Evolutionary conservation across 176 grass and related monocot species (phyloP).

Genomic region (Dendrocalamus sinicus): DNA sequence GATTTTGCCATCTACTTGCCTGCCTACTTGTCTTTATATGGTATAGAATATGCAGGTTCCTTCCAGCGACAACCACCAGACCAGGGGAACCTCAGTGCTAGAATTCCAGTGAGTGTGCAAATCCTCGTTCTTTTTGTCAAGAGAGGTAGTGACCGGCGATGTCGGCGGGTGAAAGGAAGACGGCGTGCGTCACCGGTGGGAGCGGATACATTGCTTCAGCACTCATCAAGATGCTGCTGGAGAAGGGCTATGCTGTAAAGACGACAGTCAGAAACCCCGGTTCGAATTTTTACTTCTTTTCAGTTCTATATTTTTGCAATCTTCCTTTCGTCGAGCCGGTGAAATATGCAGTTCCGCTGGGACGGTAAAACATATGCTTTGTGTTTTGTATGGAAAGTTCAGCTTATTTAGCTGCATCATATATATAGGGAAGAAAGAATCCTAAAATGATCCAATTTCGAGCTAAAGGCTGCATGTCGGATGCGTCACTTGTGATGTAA

Average conservation of each 20-base stretch:
- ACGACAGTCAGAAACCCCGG: constrained; percentile 72
- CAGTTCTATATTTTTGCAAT: neutral
- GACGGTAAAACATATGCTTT: neutral
- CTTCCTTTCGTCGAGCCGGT: neutral
- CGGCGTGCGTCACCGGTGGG: constrained; percentile 70
- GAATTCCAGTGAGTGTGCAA: neutral
- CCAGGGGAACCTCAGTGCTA: neutral
- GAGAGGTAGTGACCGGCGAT: neutral
- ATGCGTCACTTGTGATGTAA: neutral
- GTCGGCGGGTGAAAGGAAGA: constrained; percentile 28
- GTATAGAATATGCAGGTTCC: too few relatives aligned
- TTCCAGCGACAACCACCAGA: neutral
- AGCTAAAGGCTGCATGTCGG: neutral
- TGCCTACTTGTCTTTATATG: too few relatives aligned
- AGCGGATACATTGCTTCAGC: constrained; percentile 64
- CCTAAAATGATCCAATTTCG: neutral
- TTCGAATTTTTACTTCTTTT: neutral
- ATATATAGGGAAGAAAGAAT: neutral
- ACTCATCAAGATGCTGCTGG: constrained; percentile 64
- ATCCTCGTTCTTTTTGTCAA: neutral
- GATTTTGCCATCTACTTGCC: too few relatives aligned
- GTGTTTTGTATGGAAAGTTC: neutral
- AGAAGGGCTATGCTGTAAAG: constrained; percentile 65
- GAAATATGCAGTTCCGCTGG: neutral
- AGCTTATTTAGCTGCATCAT: neutral